Conservation (phyloP, 106 monocot genomes). For the Dendrobium officinale region DNA sequence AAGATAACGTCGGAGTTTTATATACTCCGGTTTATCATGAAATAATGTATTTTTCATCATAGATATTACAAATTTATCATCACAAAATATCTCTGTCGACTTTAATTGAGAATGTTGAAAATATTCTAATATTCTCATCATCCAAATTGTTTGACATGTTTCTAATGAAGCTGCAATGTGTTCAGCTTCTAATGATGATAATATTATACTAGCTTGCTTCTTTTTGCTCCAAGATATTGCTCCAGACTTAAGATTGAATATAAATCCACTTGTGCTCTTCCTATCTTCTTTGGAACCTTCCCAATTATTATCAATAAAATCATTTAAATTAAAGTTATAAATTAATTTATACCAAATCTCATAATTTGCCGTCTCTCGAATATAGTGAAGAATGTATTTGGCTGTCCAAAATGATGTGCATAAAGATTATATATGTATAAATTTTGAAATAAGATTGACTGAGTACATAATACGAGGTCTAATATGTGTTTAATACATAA, state of each 20-base stretch:
- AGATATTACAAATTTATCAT: constrained; percentile 15
- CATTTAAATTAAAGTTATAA: constrained; percentile 3
- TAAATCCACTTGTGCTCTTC: constrained; percentile 3
- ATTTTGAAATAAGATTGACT: not conserved
- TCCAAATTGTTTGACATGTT: constrained; percentile 21
- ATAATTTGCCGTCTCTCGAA: not conserved
- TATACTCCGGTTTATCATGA: constrained; percentile 4
- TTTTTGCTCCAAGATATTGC: constrained; percentile 22
- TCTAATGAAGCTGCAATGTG: constrained; percentile 6
- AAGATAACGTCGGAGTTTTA: not conserved
- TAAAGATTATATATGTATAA: not conserved
- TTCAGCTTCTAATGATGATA: constrained; percentile 21
- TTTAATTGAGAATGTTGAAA: not conserved
- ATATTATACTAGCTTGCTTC: constrained; percentile 11
- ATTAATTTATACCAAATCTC: constrained; percentile 10
- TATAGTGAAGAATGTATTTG: not conserved
- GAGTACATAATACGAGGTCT: not conserved
- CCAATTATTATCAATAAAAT: constrained; percentile 24
- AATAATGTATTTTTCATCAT: constrained; percentile 5
- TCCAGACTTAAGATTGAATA: constrained; percentile 6
- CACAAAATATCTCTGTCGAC: not conserved
- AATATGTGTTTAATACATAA: not conserved
- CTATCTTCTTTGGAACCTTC: constrained; percentile 7
- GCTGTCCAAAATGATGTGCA: not conserved
- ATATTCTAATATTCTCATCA: constrained; percentile 9